Conservation (phyloP, 371 early-diverging fungal genomes). For the Rhizopus stolonifer region DNA sequence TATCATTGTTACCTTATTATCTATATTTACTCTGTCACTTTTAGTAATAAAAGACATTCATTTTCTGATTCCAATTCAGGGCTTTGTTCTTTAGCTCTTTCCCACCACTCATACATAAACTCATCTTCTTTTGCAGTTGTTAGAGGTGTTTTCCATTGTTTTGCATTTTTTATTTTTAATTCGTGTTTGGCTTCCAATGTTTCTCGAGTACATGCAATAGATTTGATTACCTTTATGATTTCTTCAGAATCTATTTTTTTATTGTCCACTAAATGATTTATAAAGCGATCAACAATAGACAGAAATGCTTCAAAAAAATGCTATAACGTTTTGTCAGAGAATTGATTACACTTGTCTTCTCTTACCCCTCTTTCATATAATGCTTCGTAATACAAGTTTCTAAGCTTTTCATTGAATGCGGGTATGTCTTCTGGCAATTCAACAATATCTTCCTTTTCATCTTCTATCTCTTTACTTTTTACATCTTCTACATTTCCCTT, state of each 20-base stretch:
- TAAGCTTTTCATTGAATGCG: constrained; percentile 5
- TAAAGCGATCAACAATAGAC: neutral
- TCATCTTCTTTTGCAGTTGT: constrained; percentile 7
- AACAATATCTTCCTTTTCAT: neutral
- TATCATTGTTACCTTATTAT: neutral
- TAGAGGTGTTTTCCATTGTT: neutral
- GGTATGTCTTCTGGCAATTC: neutral
- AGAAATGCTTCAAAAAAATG: neutral
- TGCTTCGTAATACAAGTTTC: constrained; percentile 15
- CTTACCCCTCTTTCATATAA: constrained; percentile 20
- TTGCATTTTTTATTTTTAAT: neutral
- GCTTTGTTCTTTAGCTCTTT: neutral
- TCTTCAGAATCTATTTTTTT: neutral
- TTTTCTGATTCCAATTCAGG: constrained; percentile 1
- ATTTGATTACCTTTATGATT: neutral
- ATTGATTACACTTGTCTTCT: neutral
- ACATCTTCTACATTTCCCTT: neutral
- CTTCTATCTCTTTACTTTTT: neutral
- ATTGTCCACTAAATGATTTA: neutral
- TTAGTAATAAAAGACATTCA: constrained; percentile 1
- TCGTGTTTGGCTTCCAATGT: neutral
- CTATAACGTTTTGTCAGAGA: neutral
- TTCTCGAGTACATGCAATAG: neutral
- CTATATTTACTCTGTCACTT: constrained; percentile 19
- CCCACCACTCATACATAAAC: constrained; percentile 17